Base-by-base conservation (phyloP, 306 rosid genomes). In the Abrus precatorius region DNA sequence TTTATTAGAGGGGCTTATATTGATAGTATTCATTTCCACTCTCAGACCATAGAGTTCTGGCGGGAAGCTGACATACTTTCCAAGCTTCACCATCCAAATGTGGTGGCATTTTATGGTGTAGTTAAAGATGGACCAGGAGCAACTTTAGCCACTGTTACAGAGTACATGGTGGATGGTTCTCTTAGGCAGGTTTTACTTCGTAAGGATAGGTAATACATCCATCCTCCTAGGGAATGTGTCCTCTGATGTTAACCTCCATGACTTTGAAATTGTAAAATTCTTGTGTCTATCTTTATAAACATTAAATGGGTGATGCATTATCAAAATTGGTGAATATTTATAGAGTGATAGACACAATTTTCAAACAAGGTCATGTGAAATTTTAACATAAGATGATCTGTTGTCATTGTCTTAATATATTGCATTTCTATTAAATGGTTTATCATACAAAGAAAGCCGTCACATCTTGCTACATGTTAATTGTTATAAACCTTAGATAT, bases 31-130 rank as follows among this genome's bases (percentile, higher is more conserved):
- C 70, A 10, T 80, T 84, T 59, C 75, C 56, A 9, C 76, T 80
- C 64, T 69, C 90, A 93, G 97, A 83, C 92, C 44, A 49, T 84
- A 71, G 97, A 93, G 74, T 93, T 93, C 85, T 93, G 97, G 98
- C 85, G 98, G 67, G 98, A 93, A 87, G 98, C 98, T 60, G 95
- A 86, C 82, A 93, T 93, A 78, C 98, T 91, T 74, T 93, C 98
- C 67, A 91, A 91, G 88, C 98, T 93, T 87, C 97, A 93, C 78
- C 98, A 93, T 86, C 98, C 98, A 72, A 93, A 93, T 86, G 98
- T 93, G 36, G 95, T 93, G 30, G 94, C 98, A 44, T 93, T 93
- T 75, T 93, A 93, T 86, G 98, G 98, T 71, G 94, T 93, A 40
- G 98, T 93, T 81, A 94, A 90, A 84, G 97, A 93, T 86, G 97